Base-by-base conservation (phyloP, 768 basidiomycete genomes). In the Pleurotus citrinopileatus region DNA sequence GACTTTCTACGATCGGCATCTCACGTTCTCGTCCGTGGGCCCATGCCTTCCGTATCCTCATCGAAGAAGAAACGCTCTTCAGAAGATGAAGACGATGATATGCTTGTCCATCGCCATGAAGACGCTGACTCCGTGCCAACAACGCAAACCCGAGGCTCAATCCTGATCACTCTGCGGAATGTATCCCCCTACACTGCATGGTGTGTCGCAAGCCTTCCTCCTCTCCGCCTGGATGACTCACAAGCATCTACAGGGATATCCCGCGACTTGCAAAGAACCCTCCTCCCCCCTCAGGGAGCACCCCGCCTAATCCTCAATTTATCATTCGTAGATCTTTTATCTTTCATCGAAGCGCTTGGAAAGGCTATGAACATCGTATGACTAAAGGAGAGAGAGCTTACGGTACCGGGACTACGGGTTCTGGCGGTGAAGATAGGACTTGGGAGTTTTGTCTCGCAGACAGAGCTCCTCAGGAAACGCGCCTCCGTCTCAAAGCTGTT, bases 291-390 rank as follows among this genome's bases (percentile, higher is more conserved):
- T 67, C 71, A 12, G 63, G 71, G 2, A 78, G 74, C 40, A 71
- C 73, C 34, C 69, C 71, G 2, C 69, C 72, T n/a, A 89, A 87
- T 63, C 89, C 91, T 4, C 71, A 67, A 3, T 98, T 88, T 65
- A 77, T 67, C 2, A 76, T 88, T 9, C 66, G 93, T 15, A 81
- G 91, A 25, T 95, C 93, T 0, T 98, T 95, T 67, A 73, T 67
- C 15, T 98, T 98, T 64, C 73, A 83, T 37, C 75, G 89, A 37
- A 66, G 67, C 8, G 58, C 72, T 0, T 98, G 93, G 84, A 81
- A 79, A 44, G 93, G 91, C 1, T 98, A 98, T 61, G 87, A 87
- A 60, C 96, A 98, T 66, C 75, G 91, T n/a, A 89, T 96, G 85
- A 97, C 96, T 2, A 89, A 94, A 63, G 95, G 95, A 4, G 91